A percentile compares a stretch with the other conserved stretches of the same genome.
Conservation (phyloP, 345 rosid genomes). For the Aquilaria yunnanensis region DNA sequence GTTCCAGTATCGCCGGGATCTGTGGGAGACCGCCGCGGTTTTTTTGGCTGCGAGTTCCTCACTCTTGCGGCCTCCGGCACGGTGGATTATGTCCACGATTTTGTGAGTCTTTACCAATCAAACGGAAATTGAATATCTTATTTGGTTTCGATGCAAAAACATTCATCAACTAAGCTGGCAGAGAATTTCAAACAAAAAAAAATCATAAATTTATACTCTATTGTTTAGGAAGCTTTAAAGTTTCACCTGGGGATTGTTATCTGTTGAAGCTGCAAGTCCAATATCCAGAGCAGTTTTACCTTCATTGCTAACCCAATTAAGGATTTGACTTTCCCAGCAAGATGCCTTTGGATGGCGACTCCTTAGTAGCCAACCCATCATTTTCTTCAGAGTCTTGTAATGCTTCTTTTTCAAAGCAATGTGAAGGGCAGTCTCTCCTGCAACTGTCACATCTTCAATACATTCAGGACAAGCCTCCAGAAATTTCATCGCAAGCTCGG, state of each 20-base stretch:
- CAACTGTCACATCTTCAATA: slow-evolving; percentile 8
- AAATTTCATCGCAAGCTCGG: slow-evolving; percentile 4
- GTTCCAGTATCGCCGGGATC: background rate
- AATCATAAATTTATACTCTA: no score
- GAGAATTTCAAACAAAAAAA: background rate
- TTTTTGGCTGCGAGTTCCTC: no score
- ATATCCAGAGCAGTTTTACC: slow-evolving; percentile 12
- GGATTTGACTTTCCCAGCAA: slow-evolving; percentile 4
- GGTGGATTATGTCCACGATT: background rate
- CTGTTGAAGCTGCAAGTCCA: background rate
- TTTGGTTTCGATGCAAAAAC: no score
- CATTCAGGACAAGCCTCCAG: slow-evolving; percentile 2
- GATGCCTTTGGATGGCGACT: background rate
- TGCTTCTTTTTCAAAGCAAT: background rate
- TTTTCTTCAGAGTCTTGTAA: background rate
- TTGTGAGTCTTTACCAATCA: no score
- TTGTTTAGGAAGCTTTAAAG: no score
- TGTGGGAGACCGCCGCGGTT: background rate
- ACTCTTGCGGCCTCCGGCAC: background rate
- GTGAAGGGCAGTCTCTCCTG: slow-evolving; percentile 13
- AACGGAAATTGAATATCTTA: no score
- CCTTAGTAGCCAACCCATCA: background rate
- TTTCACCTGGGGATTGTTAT: background rate
- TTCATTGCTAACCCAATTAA: slow-evolving; percentile 6
- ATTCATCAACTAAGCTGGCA: background rate